Evolutionary conservation across 805 yeast genomes (phyloP).

Genomic region (baker's yeast (Saccharomyces cerevisiae)): DNA sequence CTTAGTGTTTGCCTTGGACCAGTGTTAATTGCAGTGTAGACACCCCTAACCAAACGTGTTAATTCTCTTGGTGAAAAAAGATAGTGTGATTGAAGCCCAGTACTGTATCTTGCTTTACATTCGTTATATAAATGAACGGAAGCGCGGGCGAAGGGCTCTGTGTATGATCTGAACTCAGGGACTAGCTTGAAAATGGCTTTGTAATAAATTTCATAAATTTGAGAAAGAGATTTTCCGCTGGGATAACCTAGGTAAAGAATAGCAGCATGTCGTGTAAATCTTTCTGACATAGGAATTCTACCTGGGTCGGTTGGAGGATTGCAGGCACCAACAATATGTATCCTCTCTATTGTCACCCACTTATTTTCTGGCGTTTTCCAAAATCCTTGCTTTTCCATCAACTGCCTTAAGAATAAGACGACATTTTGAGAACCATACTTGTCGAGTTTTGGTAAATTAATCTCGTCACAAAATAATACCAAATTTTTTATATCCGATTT

Average conservation of each 20-base stretch:
- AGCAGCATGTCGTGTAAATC: conserved; percentile 62
- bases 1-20: conserved; percentile 33
- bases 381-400: conserved; percentile 68
- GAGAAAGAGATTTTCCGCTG: conserved; percentile 46
- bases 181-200: conserved; percentile 48
- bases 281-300: conserved; percentile 43
- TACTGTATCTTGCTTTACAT: conserved; percentile 37
- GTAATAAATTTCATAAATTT: conserved; percentile 58
- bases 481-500: conserved; percentile 55
- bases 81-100: conserved; percentile 46
- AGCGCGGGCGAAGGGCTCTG: conserved; percentile 45
- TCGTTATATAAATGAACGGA: conserved; percentile 55
- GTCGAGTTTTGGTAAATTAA: conserved; percentile 72
- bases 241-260: conserved; percentile 78
- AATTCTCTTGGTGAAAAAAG: conserved; percentile 84
- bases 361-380: conserved; percentile 52
- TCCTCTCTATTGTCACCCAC: conserved; percentile 58
- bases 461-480: conserved; percentile 85
- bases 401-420: conserved; percentile 62
- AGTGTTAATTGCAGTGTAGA: conserved; percentile 42
- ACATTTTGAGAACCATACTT: conserved; percentile 65
- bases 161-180: conserved; percentile 52
- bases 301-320: conserved; percentile 83
- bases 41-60: conserved; percentile 80
- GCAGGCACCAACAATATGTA: conserved; percentile 92